Evolutionary conservation across 768 basidiomycete genomes (phyloP).

Genomic region (Boletus sp.): DNA sequence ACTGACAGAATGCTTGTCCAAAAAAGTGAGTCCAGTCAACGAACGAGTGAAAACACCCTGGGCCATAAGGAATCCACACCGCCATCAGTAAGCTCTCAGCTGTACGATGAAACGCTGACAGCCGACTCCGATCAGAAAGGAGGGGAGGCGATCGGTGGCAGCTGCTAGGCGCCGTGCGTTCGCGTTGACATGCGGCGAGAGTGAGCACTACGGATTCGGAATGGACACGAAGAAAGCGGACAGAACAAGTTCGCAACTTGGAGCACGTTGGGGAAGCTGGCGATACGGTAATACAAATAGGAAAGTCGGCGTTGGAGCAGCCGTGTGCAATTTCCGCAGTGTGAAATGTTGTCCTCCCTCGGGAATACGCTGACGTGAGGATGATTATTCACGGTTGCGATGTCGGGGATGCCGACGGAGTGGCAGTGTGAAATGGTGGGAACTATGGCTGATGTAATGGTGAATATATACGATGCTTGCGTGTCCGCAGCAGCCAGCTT

Average conservation of each 20-base stretch:
- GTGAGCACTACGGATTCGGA: background rate
- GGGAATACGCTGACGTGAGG: conserved; percentile 16
- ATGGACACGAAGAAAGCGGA: background rate
- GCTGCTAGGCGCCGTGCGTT: conserved; percentile 16
- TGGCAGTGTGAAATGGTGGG: conserved; percentile 32
- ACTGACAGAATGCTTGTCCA: background rate
- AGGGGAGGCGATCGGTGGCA: conserved; percentile 26
- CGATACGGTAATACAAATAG: too few species aligned
- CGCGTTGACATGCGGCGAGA: conserved; percentile 9
- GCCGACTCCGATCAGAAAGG: conserved; percentile 26
- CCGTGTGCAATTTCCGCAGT: conserved; percentile 18
- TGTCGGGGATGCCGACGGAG: conserved; percentile 19
- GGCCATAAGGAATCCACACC: conserved; percentile 1
- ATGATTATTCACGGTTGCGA: conserved; percentile 3
- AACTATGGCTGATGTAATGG: conserved; percentile 33
- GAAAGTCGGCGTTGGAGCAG: too few species aligned
- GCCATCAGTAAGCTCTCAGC: background rate
- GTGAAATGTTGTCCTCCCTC: background rate
- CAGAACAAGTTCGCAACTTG: background rate
- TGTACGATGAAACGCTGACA: conserved; percentile 6
- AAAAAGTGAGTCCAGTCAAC: background rate
- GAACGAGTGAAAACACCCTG: background rate
- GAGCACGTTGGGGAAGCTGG: background rate
- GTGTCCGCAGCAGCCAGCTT: conserved; percentile 33
- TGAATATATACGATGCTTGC: conserved; percentile 35